These are phyloP conservation scores for Ascomycota sp. DNA, from an alignment of 2,329 filamentous ascomycete genomes.

Conservation along the genomic window DNA sequence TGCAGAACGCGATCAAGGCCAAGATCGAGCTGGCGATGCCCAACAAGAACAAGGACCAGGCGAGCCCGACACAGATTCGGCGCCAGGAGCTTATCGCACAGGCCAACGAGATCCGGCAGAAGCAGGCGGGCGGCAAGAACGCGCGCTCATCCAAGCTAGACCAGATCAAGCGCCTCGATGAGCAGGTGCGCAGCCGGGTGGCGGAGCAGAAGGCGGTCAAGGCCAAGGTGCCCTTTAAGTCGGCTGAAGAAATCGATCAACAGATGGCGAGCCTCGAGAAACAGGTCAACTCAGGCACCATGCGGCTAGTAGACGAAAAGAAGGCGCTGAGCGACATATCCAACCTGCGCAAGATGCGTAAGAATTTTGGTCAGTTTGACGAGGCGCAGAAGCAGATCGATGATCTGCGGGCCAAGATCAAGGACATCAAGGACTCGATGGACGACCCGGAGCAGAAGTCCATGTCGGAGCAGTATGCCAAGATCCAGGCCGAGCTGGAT, in stretches of 20 bases:
- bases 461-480: slow-evolving; percentile 66
- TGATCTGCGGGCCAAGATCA: slow-evolving; percentile 68
- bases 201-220: slow-evolving; percentile 73
- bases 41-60: slow-evolving; percentile 54
- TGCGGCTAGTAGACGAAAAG: slow-evolving; percentile 96
- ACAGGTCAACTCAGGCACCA: slow-evolving; percentile 69
- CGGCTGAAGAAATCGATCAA: slow-evolving; percentile 65
- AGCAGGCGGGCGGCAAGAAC: slow-evolving; percentile 76
- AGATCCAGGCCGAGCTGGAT: slow-evolving; percentile 75
- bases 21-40: slow-evolving; percentile 73
- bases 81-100: slow-evolving; percentile 71
- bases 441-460: slow-evolving; percentile 85
- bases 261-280: slow-evolving; percentile 66
- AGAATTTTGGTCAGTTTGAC: slow-evolving; percentile 75
- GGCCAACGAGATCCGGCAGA: slow-evolving; percentile 63
- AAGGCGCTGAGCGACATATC: slow-evolving; percentile 75
- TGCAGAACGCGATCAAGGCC: slow-evolving; percentile 67
- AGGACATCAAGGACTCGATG: slow-evolving; percentile 69
- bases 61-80: slow-evolving; percentile 60
- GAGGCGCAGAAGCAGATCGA: slow-evolving; percentile 77
- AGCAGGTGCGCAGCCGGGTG: slow-evolving; percentile 69
- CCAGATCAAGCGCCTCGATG: slow-evolving; percentile 80
- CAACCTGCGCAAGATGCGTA: slow-evolving; percentile 68
- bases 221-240: slow-evolving; percentile 69
- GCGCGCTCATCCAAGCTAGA: slow-evolving; percentile 61